Percentiles rank a stretch among this genome's conserved stretches.
phyloP scores from a whole-genome alignment of 1,284 basidiomycete species.

The Porodaedalea pini region DNA sequence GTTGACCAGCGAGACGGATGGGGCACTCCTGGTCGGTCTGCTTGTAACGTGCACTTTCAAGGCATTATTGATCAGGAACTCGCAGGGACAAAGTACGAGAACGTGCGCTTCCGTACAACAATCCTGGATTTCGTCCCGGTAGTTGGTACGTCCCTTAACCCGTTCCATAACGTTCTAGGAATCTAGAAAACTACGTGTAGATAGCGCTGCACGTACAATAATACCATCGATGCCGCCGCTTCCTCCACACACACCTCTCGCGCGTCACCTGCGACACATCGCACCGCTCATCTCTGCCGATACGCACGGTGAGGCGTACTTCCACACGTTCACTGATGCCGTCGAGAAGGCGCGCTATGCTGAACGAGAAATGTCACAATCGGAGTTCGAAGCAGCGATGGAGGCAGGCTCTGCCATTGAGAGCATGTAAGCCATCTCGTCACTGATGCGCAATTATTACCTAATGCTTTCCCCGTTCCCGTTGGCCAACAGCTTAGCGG shows the following conservation, averaged over 20 bases:
- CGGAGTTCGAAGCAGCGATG: constrained; percentile 66
- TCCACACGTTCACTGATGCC: constrained; percentile 74
- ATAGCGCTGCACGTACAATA: constrained; percentile 59
- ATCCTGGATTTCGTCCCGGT: constrained; percentile 63
- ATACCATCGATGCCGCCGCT: constrained; percentile 59
- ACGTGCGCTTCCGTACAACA: constrained; percentile 57
- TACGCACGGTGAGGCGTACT: constrained; percentile 4
- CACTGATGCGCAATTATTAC: background rate
- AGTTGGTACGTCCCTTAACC: constrained; percentile 48
- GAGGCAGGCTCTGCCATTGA: constrained; percentile 61
- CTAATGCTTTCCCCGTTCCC: background rate
- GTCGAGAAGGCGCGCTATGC: constrained; percentile 74
- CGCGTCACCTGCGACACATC: constrained; percentile 70
- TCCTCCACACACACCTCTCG: constrained; percentile 65
- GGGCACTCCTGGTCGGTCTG: constrained; percentile 64
- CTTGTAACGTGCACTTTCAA: background rate
- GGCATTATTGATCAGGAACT: constrained; percentile 1
- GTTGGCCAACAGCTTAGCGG: background rate
- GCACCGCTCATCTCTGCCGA: constrained; percentile 50
- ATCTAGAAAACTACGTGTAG: constrained; percentile 33
- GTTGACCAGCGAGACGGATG: constrained; percentile 73
- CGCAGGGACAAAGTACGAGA: constrained; percentile 55
- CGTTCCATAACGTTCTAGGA: background rate
- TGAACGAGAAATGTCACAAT: constrained; percentile 60
- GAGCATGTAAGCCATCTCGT: constrained; percentile 40